A percentile compares a stretch with the other conserved stretches of the same genome.
phyloP scores from a whole-genome alignment of 2,329 filamentous ascomycete species.

The Cordyceps tenuipes region DNA sequence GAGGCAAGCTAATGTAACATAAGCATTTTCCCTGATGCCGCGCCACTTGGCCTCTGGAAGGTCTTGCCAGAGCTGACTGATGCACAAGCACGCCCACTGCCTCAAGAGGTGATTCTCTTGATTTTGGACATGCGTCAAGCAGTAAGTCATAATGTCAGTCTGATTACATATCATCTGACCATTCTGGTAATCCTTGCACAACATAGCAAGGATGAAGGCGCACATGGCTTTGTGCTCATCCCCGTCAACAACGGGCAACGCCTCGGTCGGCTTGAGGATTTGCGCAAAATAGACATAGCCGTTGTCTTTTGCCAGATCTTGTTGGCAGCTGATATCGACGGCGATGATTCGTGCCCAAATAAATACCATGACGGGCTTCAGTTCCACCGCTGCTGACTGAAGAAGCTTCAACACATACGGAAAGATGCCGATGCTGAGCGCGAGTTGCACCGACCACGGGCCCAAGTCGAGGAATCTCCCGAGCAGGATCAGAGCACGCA shows the following conservation, averaged over 20 bases:
- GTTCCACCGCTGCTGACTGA: slow-evolving; percentile 86
- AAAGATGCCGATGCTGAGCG: slow-evolving; percentile 95
- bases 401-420: slow-evolving; percentile 96
- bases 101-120: slow-evolving; percentile 79
- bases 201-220: slow-evolving; percentile 93
- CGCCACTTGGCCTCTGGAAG: slow-evolving; percentile 91
- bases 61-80: slow-evolving; percentile 90
- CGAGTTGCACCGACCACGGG: slow-evolving; percentile 97
- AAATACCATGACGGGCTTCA: slow-evolving; percentile 98
- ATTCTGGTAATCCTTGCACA: slow-evolving; percentile 89
- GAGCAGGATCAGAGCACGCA: slow-evolving; percentile 82
- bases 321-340: slow-evolving; percentile 88
- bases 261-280: slow-evolving; percentile 77
- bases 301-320: slow-evolving; percentile 90
- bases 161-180: slow-evolving; percentile 88
- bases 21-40: slow-evolving; percentile 82
- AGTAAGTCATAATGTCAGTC: slow-evolving; percentile 83
- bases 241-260: slow-evolving; percentile 76
- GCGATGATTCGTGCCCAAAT: slow-evolving; percentile 96
- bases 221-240: slow-evolving; percentile 98
- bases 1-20: slow-evolving; percentile 69
- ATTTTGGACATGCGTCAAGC: slow-evolving; percentile 74
- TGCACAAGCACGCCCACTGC: slow-evolving; percentile 92
- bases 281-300: slow-evolving; percentile 95
- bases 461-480: slow-evolving; percentile 92